Percentiles rank a stretch among this genome's conserved stretches.
phyloP scores from a whole-genome alignment of 805 yeast species.

The Metschnikowia henanensis region DNA sequence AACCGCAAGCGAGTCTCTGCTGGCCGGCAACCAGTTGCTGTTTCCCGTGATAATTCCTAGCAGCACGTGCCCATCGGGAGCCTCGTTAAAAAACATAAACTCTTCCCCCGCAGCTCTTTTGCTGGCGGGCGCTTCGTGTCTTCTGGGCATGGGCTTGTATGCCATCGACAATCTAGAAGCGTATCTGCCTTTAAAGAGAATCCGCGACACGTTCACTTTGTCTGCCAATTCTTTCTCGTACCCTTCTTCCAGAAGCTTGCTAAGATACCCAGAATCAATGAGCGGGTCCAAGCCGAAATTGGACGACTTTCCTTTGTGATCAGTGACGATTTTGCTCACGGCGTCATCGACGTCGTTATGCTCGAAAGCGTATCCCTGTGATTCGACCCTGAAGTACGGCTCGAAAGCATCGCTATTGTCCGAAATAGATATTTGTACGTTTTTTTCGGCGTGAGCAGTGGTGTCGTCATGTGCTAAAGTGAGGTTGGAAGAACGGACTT shows the following conservation, averaged over 20 bases:
- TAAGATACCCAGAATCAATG: neutral
- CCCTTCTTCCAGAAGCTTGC: neutral
- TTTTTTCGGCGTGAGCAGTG: neutral
- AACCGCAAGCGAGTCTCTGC: neutral
- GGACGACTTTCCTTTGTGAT: neutral
- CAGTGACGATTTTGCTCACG: neutral
- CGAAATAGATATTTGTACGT: neutral
- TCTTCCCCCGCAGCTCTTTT: neutral
- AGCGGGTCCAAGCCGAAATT: neutral
- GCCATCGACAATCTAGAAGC: neutral
- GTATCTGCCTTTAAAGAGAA: neutral
- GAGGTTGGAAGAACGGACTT: neutral
- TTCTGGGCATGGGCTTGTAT: neutral
- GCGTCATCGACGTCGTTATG: neutral
- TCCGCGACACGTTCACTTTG: neutral
- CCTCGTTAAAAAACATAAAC: neutral
- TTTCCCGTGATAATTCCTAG: conserved; percentile 1
- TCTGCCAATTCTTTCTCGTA: conserved; percentile 1
- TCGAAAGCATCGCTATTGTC: neutral
- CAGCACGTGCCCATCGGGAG: neutral
- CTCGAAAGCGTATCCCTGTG: neutral
- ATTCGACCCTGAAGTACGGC: neutral
- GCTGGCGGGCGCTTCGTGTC: neutral
- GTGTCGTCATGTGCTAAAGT: neutral
- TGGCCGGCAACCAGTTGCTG: conserved; percentile 2